Evolutionary conservation across 192 early-diverging fungal genomes (phyloP).

Genomic region (Backusella psychrophila): DNA sequence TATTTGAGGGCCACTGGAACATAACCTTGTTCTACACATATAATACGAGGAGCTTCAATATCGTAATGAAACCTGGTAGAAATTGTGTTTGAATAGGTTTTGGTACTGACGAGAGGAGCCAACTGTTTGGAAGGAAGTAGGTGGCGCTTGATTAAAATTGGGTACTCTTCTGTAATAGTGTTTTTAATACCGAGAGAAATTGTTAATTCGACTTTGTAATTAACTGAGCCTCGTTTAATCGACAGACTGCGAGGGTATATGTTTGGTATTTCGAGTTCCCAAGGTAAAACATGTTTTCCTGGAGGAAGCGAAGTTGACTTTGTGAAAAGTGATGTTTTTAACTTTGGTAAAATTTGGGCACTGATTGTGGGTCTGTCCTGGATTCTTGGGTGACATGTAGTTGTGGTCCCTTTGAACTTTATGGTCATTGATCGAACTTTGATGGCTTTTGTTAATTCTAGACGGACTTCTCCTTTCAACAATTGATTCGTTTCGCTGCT

Average conservation of each 20-base stretch:
- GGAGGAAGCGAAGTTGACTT: constrained; percentile 14
- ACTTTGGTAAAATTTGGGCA: constrained; percentile 21
- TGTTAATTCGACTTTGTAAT: constrained; percentile 17
- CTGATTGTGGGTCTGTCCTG: not conserved
- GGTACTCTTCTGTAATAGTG: constrained; percentile 17
- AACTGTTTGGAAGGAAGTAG: constrained; percentile 8
- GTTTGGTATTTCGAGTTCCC: constrained; percentile 33
- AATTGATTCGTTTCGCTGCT: not conserved
- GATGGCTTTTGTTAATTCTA: constrained; percentile 23
- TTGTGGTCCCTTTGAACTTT: constrained; percentile 32
- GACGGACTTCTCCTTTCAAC: constrained; percentile 17
- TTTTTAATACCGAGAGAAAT: constrained; percentile 20
- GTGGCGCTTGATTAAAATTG: constrained; percentile 20
- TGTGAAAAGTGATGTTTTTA: constrained; percentile 5
- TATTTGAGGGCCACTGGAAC: constrained; percentile 17
- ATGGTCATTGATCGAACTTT: constrained; percentile 25
- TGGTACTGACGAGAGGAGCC: constrained; percentile 5
- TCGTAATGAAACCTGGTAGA: constrained; percentile 32
- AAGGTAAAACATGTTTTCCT: constrained; percentile 23
- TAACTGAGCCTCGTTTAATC: constrained; percentile 21
- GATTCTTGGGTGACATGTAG: not conserved
- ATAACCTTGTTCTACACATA: constrained; percentile 25
- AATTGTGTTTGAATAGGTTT: constrained; percentile 18
- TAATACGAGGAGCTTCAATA: constrained; percentile 23
- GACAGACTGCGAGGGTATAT: constrained; percentile 19